Evolutionary conservation across 2,329 filamentous ascomycete species (phyloP), one percentile per base, ranked within the genome.

Genomic region (Parastagonospora nodorum): DNA sequence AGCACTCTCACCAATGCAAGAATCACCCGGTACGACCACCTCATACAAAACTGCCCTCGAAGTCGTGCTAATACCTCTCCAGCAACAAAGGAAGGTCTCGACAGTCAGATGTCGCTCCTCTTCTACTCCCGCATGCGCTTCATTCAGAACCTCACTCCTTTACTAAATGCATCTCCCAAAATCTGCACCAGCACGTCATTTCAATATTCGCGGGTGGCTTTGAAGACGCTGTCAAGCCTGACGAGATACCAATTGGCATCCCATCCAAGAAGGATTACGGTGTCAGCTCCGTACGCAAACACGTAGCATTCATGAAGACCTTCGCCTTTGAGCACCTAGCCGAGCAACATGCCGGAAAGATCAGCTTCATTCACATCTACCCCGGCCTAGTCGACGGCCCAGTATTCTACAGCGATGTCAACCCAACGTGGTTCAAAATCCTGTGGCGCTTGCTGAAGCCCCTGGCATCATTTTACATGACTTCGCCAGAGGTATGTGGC

Each of bases 11-110:
- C 57, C 61, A 4, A 2, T 61, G 42, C 66, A 55, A 33, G 81
- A 84, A 58, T 69, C 72, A 27, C 74, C 73, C 27, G 75, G 86
- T 51, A 83, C 15, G 47, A 46, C 3, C 7, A 12, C 16, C 16
- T 37, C 31, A 15, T 19, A 12, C 8, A 2, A 33, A 4, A 12
- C 6, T 28, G 19, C 15, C 7, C 15, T 11, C 4, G 33, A n/a
- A 15, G 11, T 75, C 2, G 81, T 24, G 80, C 2, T 76, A 55
- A 75, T 74, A 4, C 49, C 2, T 37, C 71, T 68, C 19, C 29
- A 67, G 75, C 8, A 53, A 68, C 27, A 53, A 64, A 46, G 6
- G 75, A 77, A 63, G 72, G 71, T 6, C 54, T 76, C 1, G 68
- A 75, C 40, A 53, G 60, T 8, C 71, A 71, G 42, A 61, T 68